phyloP scores from a whole-genome alignment of 1,284 basidiomycete genomes.

The Calocybe gambosa region DNA sequence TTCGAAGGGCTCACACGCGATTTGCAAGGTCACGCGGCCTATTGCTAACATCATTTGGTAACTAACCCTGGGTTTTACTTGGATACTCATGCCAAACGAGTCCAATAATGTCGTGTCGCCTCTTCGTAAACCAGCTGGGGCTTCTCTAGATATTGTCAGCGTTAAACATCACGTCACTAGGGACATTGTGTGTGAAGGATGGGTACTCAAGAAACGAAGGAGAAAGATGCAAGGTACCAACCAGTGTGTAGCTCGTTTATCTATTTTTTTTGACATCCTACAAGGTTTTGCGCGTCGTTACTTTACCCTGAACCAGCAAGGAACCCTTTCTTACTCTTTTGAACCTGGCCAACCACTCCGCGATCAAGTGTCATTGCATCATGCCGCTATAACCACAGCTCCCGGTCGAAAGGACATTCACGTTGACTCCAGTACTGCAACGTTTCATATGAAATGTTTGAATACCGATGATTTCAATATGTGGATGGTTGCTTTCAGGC shows the following conservation, averaged over 20 bases:
- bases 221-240: constrained; percentile 77
- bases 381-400: constrained; percentile 69
- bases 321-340: constrained; percentile 70
- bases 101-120: constrained; percentile 8
- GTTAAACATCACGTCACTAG: constrained; percentile 15
- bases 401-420: constrained; percentile 68
- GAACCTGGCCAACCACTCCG: constrained; percentile 64
- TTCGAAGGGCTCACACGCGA: too few relatives aligned
- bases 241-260: neutral
- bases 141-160: constrained; percentile 13
- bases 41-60: neutral
- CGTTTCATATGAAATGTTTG: constrained; percentile 76
- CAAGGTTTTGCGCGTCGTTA: constrained; percentile 81
- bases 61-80: constrained; percentile 2
- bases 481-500: constrained; percentile 75
- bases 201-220: constrained; percentile 76
- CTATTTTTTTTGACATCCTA: neutral
- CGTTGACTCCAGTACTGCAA: constrained; percentile 68
- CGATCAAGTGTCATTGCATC: constrained; percentile 61
- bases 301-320: constrained; percentile 61
- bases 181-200: constrained; percentile 55
- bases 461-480: constrained; percentile 61
- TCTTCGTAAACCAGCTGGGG: constrained; percentile 10
- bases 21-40: neutral
- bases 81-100: constrained; percentile 2